These are phyloP conservation scores for Coemansia sp. DNA, from an alignment of 192 early-diverging fungal species.

Conservation along the genomic window DNA sequence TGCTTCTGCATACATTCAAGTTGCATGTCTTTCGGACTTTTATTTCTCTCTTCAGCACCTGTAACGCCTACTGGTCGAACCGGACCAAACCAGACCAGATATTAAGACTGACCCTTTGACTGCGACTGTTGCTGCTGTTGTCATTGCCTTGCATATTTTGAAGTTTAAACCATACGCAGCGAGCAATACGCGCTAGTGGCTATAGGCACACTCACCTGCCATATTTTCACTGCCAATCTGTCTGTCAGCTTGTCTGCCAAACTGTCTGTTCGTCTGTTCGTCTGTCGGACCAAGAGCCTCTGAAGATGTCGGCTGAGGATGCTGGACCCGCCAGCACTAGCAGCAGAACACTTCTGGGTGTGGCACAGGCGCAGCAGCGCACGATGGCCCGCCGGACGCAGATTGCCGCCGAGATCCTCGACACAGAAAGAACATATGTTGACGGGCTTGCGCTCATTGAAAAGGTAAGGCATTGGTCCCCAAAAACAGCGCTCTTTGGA, in stretches of 20 bases:
- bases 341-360: background rate
- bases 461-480: constrained; percentile 27
- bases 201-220: background rate
- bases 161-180: background rate
- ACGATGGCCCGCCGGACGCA: constrained; percentile 43
- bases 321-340: constrained; percentile 5
- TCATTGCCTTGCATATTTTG: background rate
- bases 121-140: background rate
- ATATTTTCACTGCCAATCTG: background rate
- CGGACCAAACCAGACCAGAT: background rate
- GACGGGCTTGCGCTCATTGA: constrained; percentile 60
- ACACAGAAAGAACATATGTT: constrained; percentile 85
- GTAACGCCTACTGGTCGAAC: background rate
- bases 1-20: constrained; percentile 1
- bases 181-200: background rate
- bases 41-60: background rate
- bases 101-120: background rate
- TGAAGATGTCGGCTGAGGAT: constrained; percentile 31
- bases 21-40: background rate
- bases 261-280: background rate
- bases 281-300: background rate
- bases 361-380: constrained; percentile 11
- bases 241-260: background rate
- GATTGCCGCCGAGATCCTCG: constrained; percentile 75
- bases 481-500: background rate